Conservation (phyloP, 805 yeast genomes). For the Starmerella floris region DNA sequence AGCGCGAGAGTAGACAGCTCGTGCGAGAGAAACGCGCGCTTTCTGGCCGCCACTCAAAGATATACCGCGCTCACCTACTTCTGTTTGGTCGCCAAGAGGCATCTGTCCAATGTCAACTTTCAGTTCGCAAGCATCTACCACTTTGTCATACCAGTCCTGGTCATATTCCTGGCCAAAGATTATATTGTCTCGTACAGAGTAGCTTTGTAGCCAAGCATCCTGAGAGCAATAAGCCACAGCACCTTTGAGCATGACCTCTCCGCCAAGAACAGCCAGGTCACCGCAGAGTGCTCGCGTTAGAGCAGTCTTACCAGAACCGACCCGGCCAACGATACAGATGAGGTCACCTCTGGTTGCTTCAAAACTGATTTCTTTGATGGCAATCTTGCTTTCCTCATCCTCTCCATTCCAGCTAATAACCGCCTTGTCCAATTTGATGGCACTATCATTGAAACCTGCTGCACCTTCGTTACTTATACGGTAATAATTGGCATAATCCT, state of each 20-base stretch:
- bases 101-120: constrained; percentile 60
- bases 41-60: constrained; percentile 96
- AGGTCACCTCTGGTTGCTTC: constrained; percentile 58
- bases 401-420: constrained; percentile 48
- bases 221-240: constrained; percentile 74
- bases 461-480: constrained; percentile 36
- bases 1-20: constrained; percentile 91
- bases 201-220: constrained; percentile 86
- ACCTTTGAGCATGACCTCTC: constrained; percentile 55
- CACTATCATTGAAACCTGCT: constrained; percentile 45
- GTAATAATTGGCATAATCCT: constrained; percentile 60
- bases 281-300: constrained; percentile 64
- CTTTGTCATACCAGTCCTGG: constrained; percentile 62
- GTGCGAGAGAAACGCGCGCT: constrained; percentile 84
- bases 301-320: constrained; percentile 77
- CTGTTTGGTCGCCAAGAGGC: constrained; percentile 81
- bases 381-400: constrained; percentile 22
- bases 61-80: constrained; percentile 95
- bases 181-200: constrained; percentile 76
- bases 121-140: constrained; percentile 80
- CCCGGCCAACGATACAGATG: constrained; percentile 71
- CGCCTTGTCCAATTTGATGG: constrained; percentile 27
- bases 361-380: constrained; percentile 38
- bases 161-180: constrained; percentile 79
- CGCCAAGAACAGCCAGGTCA: constrained; percentile 56